Conservation (phyloP, 495 filamentous ascomycete genomes). For the Penicillium herquei region DNA sequence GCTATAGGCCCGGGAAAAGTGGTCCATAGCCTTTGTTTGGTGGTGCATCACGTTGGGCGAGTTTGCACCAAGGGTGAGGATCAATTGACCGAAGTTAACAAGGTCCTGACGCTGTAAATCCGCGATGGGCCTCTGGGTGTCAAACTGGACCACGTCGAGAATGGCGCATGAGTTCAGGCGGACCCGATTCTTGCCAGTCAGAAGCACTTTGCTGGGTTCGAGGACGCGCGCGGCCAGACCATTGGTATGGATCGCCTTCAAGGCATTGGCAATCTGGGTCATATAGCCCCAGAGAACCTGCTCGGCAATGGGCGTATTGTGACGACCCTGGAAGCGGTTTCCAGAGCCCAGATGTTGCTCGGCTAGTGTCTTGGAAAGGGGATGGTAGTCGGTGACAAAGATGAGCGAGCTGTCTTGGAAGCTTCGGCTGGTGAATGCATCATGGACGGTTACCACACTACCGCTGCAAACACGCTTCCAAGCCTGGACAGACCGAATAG, state of each 20-base stretch:
- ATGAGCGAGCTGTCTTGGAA: slow-evolving; percentile 95
- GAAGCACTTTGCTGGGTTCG: slow-evolving; percentile 78
- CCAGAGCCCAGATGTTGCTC: slow-evolving; percentile 73
- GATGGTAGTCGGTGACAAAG: slow-evolving; percentile 91
- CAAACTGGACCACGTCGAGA: slow-evolving; percentile 80
- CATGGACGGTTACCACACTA: slow-evolving; percentile 81
- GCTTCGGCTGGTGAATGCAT: slow-evolving; percentile 87
- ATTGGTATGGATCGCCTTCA: slow-evolving; percentile 79
- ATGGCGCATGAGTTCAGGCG: slow-evolving; percentile 87
- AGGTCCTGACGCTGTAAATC: slow-evolving; percentile 89
- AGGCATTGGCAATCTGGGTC: slow-evolving; percentile 83
- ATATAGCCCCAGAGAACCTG: slow-evolving; percentile 87
- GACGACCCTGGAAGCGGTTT: slow-evolving; percentile 49
- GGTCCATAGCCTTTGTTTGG: slow-evolving; percentile 63
- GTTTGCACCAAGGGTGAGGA: slow-evolving; percentile 73
- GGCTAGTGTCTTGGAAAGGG: slow-evolving; percentile 81
- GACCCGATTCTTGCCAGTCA: slow-evolving; percentile 69
- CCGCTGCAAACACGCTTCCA: slow-evolving; percentile 87
- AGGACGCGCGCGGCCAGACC: slow-evolving; percentile 82
- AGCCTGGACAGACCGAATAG: slow-evolving; percentile 79
- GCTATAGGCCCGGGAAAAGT: slow-evolving; percentile 69
- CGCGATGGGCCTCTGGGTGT: slow-evolving; percentile 58
- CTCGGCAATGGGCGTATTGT: slow-evolving; percentile 62
- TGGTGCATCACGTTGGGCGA: slow-evolving; percentile 56
- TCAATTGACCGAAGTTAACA: slow-evolving; percentile 77